Evolutionary conservation across 257 asterid genomes (phyloP).

Genomic region (Plantago major): DNA sequence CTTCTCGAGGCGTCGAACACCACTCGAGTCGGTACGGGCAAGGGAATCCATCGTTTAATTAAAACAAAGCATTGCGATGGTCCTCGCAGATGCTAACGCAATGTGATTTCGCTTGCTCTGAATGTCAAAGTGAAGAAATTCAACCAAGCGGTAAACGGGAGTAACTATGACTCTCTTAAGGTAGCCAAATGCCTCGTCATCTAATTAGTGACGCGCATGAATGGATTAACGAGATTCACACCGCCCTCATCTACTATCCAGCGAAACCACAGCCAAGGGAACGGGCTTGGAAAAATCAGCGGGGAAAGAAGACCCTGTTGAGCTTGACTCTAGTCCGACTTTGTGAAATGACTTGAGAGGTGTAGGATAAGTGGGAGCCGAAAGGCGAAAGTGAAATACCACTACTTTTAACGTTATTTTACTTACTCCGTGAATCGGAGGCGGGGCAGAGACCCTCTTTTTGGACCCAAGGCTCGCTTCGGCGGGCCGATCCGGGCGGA

Average conservation of each 20-base stretch:
- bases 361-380: conserved; percentile 59
- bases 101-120: no score
- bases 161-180: conserved; percentile 54
- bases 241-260: no score
- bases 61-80: no score
- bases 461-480: conserved; percentile 59
- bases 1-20: no score
- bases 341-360: conserved; percentile 32
- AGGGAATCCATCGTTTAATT: no score
- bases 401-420: conserved; percentile 87
- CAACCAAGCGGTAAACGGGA: no score
- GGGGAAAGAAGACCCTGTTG: conserved; percentile 16
- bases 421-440: conserved; percentile 76
- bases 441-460: conserved; percentile 65
- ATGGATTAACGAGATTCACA: conserved; percentile 50
- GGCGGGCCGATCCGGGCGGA: conserved; percentile 49
- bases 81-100: no score
- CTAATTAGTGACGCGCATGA: conserved; percentile 61
- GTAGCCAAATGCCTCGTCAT: conserved; percentile 82
- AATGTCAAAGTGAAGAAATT: no score
- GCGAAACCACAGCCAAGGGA: no score
- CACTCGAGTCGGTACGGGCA: no score
- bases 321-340: conserved; percentile 17
- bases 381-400: conserved; percentile 81
- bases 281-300: no score